Evolutionary conservation across 1,284 basidiomycete genomes (phyloP), one percentile per base, ranked within the genome.

Genomic region (Malassezia japonica): DNA sequence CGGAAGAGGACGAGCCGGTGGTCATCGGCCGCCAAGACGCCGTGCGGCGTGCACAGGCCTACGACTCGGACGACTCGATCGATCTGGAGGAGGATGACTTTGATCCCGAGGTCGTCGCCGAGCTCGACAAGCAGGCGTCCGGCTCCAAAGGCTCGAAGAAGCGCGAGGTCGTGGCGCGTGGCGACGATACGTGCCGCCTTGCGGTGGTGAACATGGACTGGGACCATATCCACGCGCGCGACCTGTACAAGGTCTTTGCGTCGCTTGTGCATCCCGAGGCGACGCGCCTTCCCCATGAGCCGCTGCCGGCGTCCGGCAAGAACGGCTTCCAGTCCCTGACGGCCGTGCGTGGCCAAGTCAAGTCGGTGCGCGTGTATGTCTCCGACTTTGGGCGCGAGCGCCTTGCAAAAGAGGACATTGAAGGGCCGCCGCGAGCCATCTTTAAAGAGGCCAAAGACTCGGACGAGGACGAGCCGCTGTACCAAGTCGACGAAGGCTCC

Each of bases 121-220:
- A 82, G 58, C 78, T 86, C 36, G 83, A 88, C 57, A 83, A 83
- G 2, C 82, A 87, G 64, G 84, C 82, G 48, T 47, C 23, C 54
- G 57, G 46, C 69, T 73, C 7, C 67, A 74, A 25, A 68, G 50
- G 55, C 35, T 45, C 51, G 1, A 56, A 56, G 31, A 21, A 48
- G 13, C 50, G 53, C 35, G 48, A 57, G 12, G 60, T 55, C 33
- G 55, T 65, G 20, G 57, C 56, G 6, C 56, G 60, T 9, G 67
- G 65, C 23, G 65, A 65, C 35, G 66, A 66, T 41, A 72, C 69
- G 5, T 28, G 42, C 39, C 80, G 92, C 12, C 75, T 96, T 6
- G 94, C 92, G 0, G 82, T 86, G 24, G 92, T 99, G 61, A 96
- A 98, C 72, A 80, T 98, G 54, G 94, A 99, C 75, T 99, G 94